These are phyloP conservation scores for Globisporangium cederbergense DNA, from an alignment of 352 stramenopile species.

Conservation along the genomic window DNA sequence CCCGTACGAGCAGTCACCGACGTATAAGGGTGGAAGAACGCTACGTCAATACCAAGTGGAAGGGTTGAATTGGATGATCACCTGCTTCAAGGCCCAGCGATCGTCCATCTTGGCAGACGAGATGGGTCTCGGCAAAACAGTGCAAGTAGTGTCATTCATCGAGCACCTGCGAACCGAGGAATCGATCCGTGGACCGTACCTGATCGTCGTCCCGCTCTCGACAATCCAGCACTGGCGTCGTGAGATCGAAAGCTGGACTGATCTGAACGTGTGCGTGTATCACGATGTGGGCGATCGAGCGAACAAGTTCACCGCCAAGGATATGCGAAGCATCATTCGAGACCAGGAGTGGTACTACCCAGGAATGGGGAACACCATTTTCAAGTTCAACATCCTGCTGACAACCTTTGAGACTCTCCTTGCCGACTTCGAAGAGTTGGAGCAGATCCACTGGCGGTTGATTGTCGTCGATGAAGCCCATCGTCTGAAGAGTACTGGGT, in stretches of 20 bases:
- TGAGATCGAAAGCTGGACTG: constrained; percentile 92
- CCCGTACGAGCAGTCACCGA: constrained; percentile 88
- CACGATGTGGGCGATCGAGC: constrained; percentile 91
- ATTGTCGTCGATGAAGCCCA: constrained; percentile 85
- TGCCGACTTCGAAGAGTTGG: constrained; percentile 81
- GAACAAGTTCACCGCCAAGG: constrained; percentile 81
- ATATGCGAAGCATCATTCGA: constrained; percentile 84
- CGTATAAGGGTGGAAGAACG: constrained; percentile 82
- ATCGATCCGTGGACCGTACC: constrained; percentile 75
- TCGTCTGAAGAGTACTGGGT: constrained; percentile 73
- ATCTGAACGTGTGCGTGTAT: constrained; percentile 98
- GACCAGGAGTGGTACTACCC: constrained; percentile 89
- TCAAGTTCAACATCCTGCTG: constrained; percentile 85
- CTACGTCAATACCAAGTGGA: constrained; percentile 84
- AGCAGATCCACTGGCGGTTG: constrained; percentile 83
- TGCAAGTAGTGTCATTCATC: constrained; percentile 94
- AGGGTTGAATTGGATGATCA: constrained; percentile 89
- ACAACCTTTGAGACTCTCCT: constrained; percentile 84
- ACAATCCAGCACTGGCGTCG: constrained; percentile 88
- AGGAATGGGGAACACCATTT: constrained; percentile 88
- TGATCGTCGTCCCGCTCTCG: constrained; percentile 86
- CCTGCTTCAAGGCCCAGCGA: constrained; percentile 82
- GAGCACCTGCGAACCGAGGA: constrained; percentile 84
- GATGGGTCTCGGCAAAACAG: constrained; percentile 94
- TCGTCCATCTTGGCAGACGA: constrained; percentile 90